phyloP scores from a whole-genome alignment of 2,329 filamentous ascomycete species.

The Mycosphaerelloides madeirae region DNA sequence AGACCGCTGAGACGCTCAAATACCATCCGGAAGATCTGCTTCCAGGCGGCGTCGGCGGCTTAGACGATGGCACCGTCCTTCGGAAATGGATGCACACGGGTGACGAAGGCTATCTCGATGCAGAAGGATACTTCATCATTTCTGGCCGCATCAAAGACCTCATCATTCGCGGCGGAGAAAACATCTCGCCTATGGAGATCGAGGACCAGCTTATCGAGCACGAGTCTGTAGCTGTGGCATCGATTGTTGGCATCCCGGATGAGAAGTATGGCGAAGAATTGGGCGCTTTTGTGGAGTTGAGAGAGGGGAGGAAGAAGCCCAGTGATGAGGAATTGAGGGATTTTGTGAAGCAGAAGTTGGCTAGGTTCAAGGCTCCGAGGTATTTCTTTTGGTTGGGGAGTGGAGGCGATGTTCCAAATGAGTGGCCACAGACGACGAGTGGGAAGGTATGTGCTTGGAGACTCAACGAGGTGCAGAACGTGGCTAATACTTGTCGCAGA shows the following conservation, averaged over 20 bases:
- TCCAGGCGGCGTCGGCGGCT: constrained; percentile 20
- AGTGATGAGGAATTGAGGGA: constrained; percentile 18
- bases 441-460: constrained; percentile 12
- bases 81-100: constrained; percentile 63
- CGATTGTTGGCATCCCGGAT: constrained; percentile 24
- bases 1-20: constrained; percentile 64
- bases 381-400: constrained; percentile 24
- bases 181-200: constrained; percentile 46
- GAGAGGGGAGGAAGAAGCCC: constrained; percentile 14
- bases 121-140: constrained; percentile 38
- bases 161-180: constrained; percentile 57
- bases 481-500: background rate
- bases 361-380: constrained; percentile 24
- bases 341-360: constrained; percentile 21
- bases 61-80: constrained; percentile 17
- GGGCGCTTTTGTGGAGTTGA: constrained; percentile 31
- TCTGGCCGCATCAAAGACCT: constrained; percentile 31
- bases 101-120: constrained; percentile 49
- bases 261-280: constrained; percentile 28
- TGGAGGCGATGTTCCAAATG: constrained; percentile 16
- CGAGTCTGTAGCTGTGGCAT: constrained; percentile 21
- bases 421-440: constrained; percentile 25
- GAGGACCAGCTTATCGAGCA: constrained; percentile 26
- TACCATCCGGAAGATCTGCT: constrained; percentile 25
- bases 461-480: no score